Conservation (phyloP, 306 rosid genomes). For the Dryas octopetala region DNA sequence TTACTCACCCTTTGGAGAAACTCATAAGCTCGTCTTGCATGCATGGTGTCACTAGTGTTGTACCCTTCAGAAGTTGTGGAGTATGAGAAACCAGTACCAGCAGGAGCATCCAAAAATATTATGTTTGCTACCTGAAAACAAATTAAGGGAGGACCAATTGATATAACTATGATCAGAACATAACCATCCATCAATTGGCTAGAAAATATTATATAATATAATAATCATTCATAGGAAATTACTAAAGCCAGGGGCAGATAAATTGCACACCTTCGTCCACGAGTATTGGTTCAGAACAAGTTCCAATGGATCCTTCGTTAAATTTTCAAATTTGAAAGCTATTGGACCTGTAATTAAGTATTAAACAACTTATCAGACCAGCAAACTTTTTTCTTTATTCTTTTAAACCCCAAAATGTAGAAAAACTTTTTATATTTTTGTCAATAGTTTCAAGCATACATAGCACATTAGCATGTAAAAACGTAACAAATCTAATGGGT, state of each 20-base stretch:
- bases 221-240: neutral
- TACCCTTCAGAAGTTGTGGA: conserved; percentile 17
- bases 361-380: neutral
- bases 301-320: neutral
- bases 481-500: too few relatives aligned
- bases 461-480: too few relatives aligned
- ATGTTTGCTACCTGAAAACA: conserved; percentile 27
- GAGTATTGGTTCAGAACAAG: conserved; percentile 30
- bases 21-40: conserved; percentile 1
- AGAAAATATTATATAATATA: neutral
- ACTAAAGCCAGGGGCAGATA: neutral
- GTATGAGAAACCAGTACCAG: conserved; percentile 38
- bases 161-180: too few relatives aligned
- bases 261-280: conserved; percentile 29
- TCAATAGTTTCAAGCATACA: too few relatives aligned
- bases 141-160: neutral
- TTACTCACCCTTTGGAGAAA: conserved; percentile 20
- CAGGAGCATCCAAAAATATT: conserved; percentile 33
- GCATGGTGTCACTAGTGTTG: conserved; percentile 9
- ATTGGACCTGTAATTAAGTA: conserved; percentile 28
- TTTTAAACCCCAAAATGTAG: too few relatives aligned
- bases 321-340: conserved; percentile 22
- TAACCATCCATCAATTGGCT: too few relatives aligned
- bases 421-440: too few relatives aligned
- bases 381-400: too few relatives aligned